Base-by-base conservation (phyloP, 495 filamentous ascomycete species). In the Chaetomium cochliodes region DNA sequence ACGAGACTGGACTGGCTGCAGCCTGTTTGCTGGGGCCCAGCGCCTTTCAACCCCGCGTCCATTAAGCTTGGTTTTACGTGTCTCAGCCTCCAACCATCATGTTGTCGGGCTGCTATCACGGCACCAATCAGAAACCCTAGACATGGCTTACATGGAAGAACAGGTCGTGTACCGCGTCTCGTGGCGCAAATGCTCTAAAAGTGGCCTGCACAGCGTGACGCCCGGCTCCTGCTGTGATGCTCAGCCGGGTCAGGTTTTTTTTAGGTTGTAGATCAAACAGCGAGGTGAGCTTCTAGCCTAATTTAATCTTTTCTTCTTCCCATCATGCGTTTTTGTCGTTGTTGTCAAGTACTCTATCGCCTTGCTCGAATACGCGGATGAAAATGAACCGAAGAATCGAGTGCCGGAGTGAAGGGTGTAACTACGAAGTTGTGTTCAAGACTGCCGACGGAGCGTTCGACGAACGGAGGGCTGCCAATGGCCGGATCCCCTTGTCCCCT, bases 351-450 rank as follows among this genome's bases (percentile, higher is more conserved):
- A 44, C 41, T 3, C 25, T 6, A 18, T 20, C 26, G n/a, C 33
- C 11, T 37, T 28, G 3, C 16, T 54, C 52, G 9, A 30, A 53
- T 20, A 18, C 46, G 22, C 18, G 42, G 8, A 53, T 60, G 37
- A 67, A 18, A 16, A 72, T 69, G 69, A 69, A 46, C 49, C 67
- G 67, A 20, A 50, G 64, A 16, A 58, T 53, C 5, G 61, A 67
- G 55, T 73, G 70, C 54, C 22, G 65, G 7, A 69, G 64, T 50
- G 69, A 73, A 28, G 70, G 69, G 8, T 73, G 70, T 42, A 50
- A 18, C 33, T 53, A 64, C 55, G 70, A 73, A 54, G 65, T 69
- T 46, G 46, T 69, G 37, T 69, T 60, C 64, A 69, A 73, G 60
- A 47, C 66, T 4, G 26, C 69, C 41, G 70, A 71, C n/a, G 54